These are phyloP conservation scores for Taphrina betulina DNA, from an alignment of 1,139 yeast species.

Conservation along the genomic window DNA sequence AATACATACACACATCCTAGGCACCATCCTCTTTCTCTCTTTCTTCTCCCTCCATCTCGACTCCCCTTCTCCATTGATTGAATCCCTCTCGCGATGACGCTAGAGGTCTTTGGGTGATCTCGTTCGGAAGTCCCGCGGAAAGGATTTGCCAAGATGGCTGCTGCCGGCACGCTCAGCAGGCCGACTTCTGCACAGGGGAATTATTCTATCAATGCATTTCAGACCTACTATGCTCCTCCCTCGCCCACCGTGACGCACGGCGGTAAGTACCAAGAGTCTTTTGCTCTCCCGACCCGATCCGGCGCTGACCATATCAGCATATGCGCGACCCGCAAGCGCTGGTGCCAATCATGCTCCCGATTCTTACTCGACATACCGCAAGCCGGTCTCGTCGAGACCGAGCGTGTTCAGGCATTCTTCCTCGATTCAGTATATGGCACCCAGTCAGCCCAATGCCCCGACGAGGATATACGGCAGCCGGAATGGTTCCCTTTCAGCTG, in stretches of 20 bases:
- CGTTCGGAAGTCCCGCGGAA: background rate
- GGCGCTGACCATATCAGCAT: background rate
- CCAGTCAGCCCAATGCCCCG: background rate
- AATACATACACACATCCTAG: too few relatives aligned
- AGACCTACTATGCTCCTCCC: constrained; percentile 8
- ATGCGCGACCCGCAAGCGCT: constrained; percentile 28
- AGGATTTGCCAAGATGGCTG: too few relatives aligned
- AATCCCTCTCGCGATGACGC: background rate
- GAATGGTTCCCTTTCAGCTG: background rate
- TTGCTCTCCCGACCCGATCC: background rate
- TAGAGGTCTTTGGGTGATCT: background rate
- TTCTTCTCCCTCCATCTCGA: background rate
- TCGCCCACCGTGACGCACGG: constrained; percentile 21
- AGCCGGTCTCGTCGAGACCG: constrained; percentile 19
- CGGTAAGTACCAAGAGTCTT: too few relatives aligned
- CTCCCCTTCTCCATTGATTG: background rate
- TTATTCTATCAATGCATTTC: constrained; percentile 13
- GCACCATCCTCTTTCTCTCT: background rate
- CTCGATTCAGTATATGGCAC: constrained; percentile 12
- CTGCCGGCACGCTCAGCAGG: constrained; percentile 20
- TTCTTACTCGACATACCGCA: constrained; percentile 3
- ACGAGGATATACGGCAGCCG: constrained; percentile 5
- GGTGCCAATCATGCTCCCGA: constrained; percentile 8
- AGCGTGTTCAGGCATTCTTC: constrained; percentile 14
- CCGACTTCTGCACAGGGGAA: constrained; percentile 25